Evolutionary conservation across 202 grass and related monocot genomes (phyloP).

Genomic region (Elaeis oleifera): DNA sequence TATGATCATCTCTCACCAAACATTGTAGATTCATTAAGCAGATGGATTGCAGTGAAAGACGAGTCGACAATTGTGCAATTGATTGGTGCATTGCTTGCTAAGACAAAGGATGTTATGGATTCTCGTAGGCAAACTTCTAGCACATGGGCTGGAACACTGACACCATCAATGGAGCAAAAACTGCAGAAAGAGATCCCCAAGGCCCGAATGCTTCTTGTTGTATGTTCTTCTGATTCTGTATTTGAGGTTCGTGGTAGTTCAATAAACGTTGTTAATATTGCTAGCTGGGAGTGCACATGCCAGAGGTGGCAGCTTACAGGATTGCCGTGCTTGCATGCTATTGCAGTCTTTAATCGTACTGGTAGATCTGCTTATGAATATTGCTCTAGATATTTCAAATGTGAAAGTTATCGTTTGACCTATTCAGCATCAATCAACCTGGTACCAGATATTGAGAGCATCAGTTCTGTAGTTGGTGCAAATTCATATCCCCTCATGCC

Average conservation of each 20-base stretch:
- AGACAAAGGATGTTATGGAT: slow-evolving; percentile 71
- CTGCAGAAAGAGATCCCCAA: slow-evolving; percentile 59
- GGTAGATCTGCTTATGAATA: slow-evolving; percentile 66
- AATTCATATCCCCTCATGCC: slow-evolving; percentile 66
- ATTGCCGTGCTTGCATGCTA: slow-evolving; percentile 81
- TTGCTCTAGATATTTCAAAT: slow-evolving; percentile 70
- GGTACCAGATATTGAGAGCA: slow-evolving; percentile 75
- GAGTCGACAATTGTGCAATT: slow-evolving; percentile 78
- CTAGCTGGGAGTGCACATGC: slow-evolving; percentile 84
- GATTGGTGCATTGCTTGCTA: slow-evolving; percentile 62
- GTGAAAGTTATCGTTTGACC: slow-evolving; percentile 69
- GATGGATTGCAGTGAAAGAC: slow-evolving; percentile 90
- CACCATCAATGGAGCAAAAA: slow-evolving; percentile 89
- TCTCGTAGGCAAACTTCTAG: slow-evolving; percentile 39
- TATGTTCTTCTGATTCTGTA: slow-evolving; percentile 92
- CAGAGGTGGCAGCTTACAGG: slow-evolving; percentile 89
- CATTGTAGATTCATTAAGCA: slow-evolving; percentile 89
- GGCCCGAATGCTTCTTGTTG: slow-evolving; percentile 63
- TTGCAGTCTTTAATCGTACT: slow-evolving; percentile 82
- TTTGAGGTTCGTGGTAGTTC: slow-evolving; percentile 91
- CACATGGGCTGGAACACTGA: slow-evolving; percentile 45
- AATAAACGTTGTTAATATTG: slow-evolving; percentile 87
- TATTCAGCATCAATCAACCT: slow-evolving; percentile 61
- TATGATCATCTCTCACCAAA: slow-evolving; percentile 93
- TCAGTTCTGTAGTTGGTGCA: slow-evolving; percentile 66